Evolutionary conservation across 2,329 filamentous ascomycete genomes (phyloP), one percentile per base, ranked within the genome.

Genomic region (Xylaria sp.): DNA sequence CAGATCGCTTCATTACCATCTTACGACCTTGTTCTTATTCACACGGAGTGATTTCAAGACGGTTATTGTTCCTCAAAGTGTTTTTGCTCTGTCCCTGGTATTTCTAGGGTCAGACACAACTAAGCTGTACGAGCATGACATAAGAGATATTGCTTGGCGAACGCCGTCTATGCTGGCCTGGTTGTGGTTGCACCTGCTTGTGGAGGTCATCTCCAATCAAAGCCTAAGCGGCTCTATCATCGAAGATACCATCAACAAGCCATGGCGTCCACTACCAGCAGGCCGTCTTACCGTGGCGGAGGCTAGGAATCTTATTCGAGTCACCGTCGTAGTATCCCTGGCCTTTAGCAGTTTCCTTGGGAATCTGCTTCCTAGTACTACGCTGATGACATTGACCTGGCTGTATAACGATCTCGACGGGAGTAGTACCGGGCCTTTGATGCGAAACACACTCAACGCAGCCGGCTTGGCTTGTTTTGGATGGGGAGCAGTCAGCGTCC

Each of bases 321-420:
- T 60, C 1, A 31, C 64, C 4, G 65, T 71, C 2, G 57, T 63
- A 1, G 21, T 64, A 4, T 55, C 64, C 1, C 47, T 69, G 7
- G 59, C 14, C 1, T 11, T 61, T 2, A 68, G 71, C 43, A 2
- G 50, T 1, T 11, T 57, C 0, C 17, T 70, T 1, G 70, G 69
- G 3, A 63, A 61, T 1, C 60, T 71, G 37, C 57, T 43, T 7
- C 70, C 71, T 0, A 67, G 69, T 23, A 53, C 66, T 11, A 63
- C 56, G 0, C 63, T 75, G 25, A 69, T 74, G 69, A 53, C 60
- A 1, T 40, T 75, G 4, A 43, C 73, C 19, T 74, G 72, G 71
- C 61, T 72, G 63, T 75, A 75, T 60, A 75, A 75, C 50, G 72
- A 75, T 28, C 67, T 75, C 1, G 69, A 71, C 17, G 72, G 71